Evolutionary conservation across 2,329 filamentous ascomycete species (phyloP), one percentile per base, ranked within the genome.

Genomic region (Aspergillus persii): DNA sequence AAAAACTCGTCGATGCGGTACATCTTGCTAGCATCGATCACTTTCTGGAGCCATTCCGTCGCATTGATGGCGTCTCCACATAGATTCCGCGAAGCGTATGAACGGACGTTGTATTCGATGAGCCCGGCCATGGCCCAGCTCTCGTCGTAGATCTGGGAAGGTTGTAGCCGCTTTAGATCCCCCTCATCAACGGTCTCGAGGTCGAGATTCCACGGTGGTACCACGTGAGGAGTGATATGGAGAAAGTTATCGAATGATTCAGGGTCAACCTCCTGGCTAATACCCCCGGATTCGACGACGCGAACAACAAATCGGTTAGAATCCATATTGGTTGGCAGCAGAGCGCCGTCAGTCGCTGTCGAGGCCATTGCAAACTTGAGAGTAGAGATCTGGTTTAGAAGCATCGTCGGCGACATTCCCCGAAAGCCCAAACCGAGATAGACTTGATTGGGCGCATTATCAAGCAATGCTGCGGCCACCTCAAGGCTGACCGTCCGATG

Each of bases 401-500:
- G 68, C 65, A 59, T 80, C 62, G 33, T 69, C 66, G 50, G 66
- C 48, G 66, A 55, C 74, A 67, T n/a, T 58, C 66, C 62, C 67
- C 72, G 39, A 71, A 72, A 56, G 62, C 67, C 61, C 65, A 77
- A 33, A 49, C 79, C 80, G 26, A 79, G 64, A 56, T 77, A 77
- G 47, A 81, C 68, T 11, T 69, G 66, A 60, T 80, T 83, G 46
- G 81, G 67, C 12, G 86, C 68, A 15, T 79, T 81, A 64, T 85
- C 82, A 31, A 85, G 73, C 46, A 86, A 78, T 5, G 83, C 81
- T 54, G 80, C 75, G 29, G 87, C 78, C 9, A 87, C 79, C 70
- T 88, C 86, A 47, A 77, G 77, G 66, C 84, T 87, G 65, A 88
- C 80, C 0, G 82, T 86, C 53, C 76, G 71, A 47, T 62, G 60